phyloP scores from a whole-genome alignment of 306 rosid species.

The Quercus aquifolioides region DNA sequence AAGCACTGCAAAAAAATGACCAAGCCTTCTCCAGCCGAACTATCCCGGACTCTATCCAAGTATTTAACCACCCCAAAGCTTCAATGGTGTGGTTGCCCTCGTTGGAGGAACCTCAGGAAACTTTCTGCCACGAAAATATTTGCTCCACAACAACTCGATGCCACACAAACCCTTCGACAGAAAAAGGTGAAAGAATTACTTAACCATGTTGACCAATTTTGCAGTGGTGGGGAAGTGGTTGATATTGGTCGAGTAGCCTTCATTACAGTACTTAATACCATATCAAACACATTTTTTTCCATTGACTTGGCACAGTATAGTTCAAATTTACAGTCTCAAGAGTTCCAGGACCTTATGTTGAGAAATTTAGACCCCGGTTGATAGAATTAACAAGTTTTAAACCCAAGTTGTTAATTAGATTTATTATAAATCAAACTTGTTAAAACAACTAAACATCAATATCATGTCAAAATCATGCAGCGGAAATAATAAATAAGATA shows the following conservation, averaged over 20 bases:
- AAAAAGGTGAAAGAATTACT: slow-evolving; percentile 4
- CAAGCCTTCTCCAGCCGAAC: slow-evolving; percentile 10
- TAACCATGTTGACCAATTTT: background rate
- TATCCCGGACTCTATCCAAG: background rate
- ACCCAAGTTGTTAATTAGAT: no score
- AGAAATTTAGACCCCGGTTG: no score
- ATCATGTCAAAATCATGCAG: no score
- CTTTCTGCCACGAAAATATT: slow-evolving; percentile 19
- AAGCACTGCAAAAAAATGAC: slow-evolving; percentile 23
- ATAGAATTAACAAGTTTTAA: no score
- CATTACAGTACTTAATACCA: slow-evolving; percentile 9
- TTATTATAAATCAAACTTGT: no score
- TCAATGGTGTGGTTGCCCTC: slow-evolving; percentile 9
- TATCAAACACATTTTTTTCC: slow-evolving; percentile 29
- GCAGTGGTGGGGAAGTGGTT: background rate
- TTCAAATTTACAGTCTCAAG: background rate
- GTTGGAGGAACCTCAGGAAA: slow-evolving; percentile 23
- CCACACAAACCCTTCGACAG: background rate
- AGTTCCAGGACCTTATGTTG: slow-evolving; percentile 8
- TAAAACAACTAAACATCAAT: no score
- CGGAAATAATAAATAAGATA: no score
- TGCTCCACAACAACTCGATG: slow-evolving; percentile 10
- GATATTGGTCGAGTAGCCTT: slow-evolving; percentile 22
- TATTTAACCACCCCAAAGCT: slow-evolving; percentile 13
- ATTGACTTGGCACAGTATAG: slow-evolving; percentile 4